These are phyloP conservation scores for Saccharomycodes ludwigii DNA, from an alignment of 805 yeast genomes.

Conservation along the genomic window DNA sequence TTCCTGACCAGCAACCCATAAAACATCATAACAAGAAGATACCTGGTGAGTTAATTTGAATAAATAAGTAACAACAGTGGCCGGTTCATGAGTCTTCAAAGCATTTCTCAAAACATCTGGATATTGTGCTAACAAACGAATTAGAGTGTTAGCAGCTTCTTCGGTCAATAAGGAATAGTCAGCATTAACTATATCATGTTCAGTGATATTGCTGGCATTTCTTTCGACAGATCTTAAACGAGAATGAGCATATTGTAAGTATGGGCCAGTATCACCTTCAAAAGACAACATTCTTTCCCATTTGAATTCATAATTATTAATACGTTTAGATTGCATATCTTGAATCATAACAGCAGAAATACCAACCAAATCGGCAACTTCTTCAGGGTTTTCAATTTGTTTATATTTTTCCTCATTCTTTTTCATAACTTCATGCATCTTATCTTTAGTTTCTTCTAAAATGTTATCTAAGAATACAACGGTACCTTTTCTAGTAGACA, in stretches of 20 bases:
- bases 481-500: constrained; percentile 97
- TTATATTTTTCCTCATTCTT: constrained; percentile 82
- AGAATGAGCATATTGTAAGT: constrained; percentile 95
- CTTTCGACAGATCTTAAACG: constrained; percentile 91
- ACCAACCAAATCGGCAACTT: constrained; percentile 90
- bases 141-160: constrained; percentile 55
- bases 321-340: constrained; percentile 96
- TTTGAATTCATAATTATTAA: constrained; percentile 90
- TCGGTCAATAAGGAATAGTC: constrained; percentile 55
- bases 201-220: constrained; percentile 44
- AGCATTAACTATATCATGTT: constrained; percentile 31
- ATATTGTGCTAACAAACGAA: constrained; percentile 74
- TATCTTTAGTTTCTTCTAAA: constrained; percentile 81
- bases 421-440: constrained; percentile 95
- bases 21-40: constrained; percentile 87
- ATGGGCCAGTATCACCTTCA: constrained; percentile 99
- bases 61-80: constrained; percentile 86
- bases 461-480: constrained; percentile 95
- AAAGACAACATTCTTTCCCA: constrained; percentile 98
- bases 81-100: constrained; percentile 75
- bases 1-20: constrained; percentile 96
- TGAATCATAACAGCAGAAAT: constrained; percentile 97
- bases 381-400: constrained; percentile 87
- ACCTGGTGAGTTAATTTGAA: constrained; percentile 89
- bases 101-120: constrained; percentile 86